phyloP scores from a whole-genome alignment of 2,329 filamentous ascomycete species.

The Phyllosticta citribraziliensis region DNA sequence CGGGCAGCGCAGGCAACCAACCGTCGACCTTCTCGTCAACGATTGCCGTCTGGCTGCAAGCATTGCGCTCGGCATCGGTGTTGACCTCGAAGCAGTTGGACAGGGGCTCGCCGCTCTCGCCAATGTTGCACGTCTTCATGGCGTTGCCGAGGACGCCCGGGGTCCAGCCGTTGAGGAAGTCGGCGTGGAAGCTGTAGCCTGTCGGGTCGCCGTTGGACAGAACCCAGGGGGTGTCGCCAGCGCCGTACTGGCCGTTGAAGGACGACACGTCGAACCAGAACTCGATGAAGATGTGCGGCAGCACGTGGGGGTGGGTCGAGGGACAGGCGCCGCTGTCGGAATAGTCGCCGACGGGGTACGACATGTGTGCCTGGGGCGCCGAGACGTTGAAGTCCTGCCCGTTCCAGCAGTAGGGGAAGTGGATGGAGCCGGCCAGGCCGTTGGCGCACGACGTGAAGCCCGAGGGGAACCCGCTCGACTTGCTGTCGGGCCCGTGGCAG shows the following conservation, averaged over 20 bases:
- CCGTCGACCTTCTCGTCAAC: slow-evolving; percentile 13
- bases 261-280: slow-evolving; percentile 29
- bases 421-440: slow-evolving; percentile 26
- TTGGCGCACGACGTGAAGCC: slow-evolving; percentile 28
- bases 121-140: slow-evolving; percentile 27
- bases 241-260: slow-evolving; percentile 24
- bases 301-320: slow-evolving; percentile 20
- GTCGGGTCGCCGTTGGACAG: slow-evolving; percentile 28
- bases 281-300: slow-evolving; percentile 30
- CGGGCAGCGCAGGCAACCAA: slow-evolving; percentile 24
- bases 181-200: slow-evolving; percentile 28
- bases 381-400: slow-evolving; percentile 23
- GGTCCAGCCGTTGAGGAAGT: slow-evolving; percentile 30
- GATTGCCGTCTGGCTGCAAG: slow-evolving; percentile 17
- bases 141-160: slow-evolving; percentile 27
- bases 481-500: slow-evolving; percentile 9
- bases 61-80: slow-evolving; percentile 20
- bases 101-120: slow-evolving; percentile 25
- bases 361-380: slow-evolving; percentile 26
- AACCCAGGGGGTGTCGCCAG: slow-evolving; percentile 23
- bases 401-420: slow-evolving; percentile 30
- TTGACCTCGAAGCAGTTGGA: slow-evolving; percentile 29
- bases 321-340: slow-evolving; percentile 26
- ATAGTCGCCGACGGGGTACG: slow-evolving; percentile 27
- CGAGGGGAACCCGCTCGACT: slow-evolving; percentile 22